Evolutionary conservation across 805 yeast species (phyloP).

Genomic region (Candida tammaniensis): DNA sequence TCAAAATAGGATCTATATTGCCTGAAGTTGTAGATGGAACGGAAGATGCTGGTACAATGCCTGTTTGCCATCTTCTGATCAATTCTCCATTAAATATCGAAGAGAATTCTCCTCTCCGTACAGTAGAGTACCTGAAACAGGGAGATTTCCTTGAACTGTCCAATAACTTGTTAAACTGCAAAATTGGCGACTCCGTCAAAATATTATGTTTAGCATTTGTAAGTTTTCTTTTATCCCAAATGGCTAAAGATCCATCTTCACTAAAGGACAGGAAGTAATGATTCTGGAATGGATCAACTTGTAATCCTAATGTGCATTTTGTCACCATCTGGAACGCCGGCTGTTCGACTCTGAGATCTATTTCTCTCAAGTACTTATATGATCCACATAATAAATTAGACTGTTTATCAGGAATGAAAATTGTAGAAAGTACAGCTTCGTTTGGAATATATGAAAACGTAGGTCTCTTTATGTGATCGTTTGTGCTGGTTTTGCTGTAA

Average conservation of each 20-base stretch:
- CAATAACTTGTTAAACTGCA: constrained; percentile 59
- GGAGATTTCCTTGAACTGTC: constrained; percentile 60
- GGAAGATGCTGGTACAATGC: constrained; percentile 44
- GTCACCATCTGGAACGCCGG: constrained; percentile 76
- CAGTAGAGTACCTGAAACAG: constrained; percentile 67
- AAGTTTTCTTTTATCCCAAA: constrained; percentile 77
- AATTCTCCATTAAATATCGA: constrained; percentile 76
- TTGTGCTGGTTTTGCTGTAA: constrained; percentile 45
- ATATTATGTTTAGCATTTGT: constrained; percentile 18
- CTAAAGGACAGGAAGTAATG: constrained; percentile 70
- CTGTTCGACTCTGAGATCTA: constrained; percentile 64
- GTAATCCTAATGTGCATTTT: constrained; percentile 64
- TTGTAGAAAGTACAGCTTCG: constrained; percentile 69
- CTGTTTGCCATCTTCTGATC: constrained; percentile 78
- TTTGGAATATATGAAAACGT: constrained; percentile 59
- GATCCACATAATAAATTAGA: constrained; percentile 66
- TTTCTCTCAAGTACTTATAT: constrained; percentile 72
- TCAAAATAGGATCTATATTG: constrained; percentile 13
- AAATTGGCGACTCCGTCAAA: constrained; percentile 51
- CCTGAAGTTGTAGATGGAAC: background rate
- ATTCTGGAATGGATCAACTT: constrained; percentile 65
- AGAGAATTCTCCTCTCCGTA: constrained; percentile 68
- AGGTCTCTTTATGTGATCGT: constrained; percentile 52
- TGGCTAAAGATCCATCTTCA: constrained; percentile 80
- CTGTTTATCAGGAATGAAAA: constrained; percentile 61